Evolutionary conservation across 2,329 filamentous ascomycete species (phyloP).

Genomic region (Epichloe bromicola): DNA sequence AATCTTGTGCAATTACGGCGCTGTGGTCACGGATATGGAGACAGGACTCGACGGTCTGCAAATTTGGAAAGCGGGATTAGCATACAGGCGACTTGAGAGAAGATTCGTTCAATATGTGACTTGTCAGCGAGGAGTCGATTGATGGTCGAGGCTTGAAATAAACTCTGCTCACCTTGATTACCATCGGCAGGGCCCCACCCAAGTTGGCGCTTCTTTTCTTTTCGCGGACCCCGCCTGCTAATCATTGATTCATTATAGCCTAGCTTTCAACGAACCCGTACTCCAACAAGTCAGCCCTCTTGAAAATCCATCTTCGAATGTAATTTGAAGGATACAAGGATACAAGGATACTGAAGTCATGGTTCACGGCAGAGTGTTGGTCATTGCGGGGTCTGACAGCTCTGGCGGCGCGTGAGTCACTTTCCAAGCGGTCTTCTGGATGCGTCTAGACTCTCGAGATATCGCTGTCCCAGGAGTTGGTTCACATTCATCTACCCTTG

Average conservation of each 20-base stretch:
- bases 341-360: constrained; percentile 13
- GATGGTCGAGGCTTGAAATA: neutral
- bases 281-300: neutral
- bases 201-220: neutral
- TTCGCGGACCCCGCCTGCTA: neutral
- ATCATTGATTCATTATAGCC: too few relatives aligned
- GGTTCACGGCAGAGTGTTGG: constrained; percentile 45
- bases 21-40: neutral
- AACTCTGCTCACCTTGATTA: neutral
- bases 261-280: too few relatives aligned
- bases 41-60: neutral
- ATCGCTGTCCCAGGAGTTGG: too few relatives aligned
- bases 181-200: neutral
- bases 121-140: constrained; percentile 8
- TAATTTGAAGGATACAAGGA: too few relatives aligned
- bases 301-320: neutral
- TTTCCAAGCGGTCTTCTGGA: too few relatives aligned
- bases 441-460: too few relatives aligned
- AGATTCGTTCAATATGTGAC: constrained; percentile 1
- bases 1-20: neutral
- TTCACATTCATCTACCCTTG: neutral
- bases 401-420: constrained; percentile 67
- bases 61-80: constrained; percentile 3
- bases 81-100: neutral
- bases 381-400: constrained; percentile 82